phyloP scores from a whole-genome alignment of 805 yeast species.

The Suhomyces sp. region DNA sequence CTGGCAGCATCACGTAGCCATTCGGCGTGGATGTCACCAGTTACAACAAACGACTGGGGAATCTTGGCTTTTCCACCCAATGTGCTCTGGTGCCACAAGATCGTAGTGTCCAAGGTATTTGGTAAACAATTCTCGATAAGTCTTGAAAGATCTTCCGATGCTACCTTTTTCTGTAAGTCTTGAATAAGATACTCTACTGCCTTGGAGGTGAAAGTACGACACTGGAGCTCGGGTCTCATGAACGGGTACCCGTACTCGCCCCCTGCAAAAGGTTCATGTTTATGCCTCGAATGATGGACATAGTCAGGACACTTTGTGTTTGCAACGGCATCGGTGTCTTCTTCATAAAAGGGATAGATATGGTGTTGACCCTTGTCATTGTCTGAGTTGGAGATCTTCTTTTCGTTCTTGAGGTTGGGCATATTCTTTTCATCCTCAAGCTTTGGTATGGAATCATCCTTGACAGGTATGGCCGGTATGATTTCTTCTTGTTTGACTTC shows the following conservation, averaged over 20 bases:
- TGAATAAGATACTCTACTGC: conserved; percentile 61
- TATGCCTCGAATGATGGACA: conserved; percentile 52
- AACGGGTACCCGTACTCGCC: conserved; percentile 62
- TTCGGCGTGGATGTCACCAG: conserved; percentile 93
- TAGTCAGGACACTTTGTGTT: conserved; percentile 78
- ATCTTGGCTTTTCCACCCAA: conserved; percentile 13
- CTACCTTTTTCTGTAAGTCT: conserved; percentile 49
- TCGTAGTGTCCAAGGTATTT: conserved; percentile 84
- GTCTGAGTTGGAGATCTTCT: too few species aligned
- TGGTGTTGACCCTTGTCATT: too few species aligned
- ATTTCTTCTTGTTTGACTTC: too few species aligned
- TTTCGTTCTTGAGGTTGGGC: too few species aligned
- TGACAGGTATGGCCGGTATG: too few species aligned
- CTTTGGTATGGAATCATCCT: too few species aligned
- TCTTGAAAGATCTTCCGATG: conserved; percentile 67
- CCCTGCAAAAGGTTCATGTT: conserved; percentile 56
- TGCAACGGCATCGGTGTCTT: too few species aligned
- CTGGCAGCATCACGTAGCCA: conserved; percentile 89
- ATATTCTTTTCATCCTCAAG: too few species aligned
- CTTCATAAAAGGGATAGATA: too few species aligned
- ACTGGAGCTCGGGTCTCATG: conserved; percentile 70
- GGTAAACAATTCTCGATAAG: conserved; percentile 82
- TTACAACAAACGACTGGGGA: conserved; percentile 73
- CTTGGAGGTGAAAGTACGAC: conserved; percentile 69
- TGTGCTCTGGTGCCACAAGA: conserved; percentile 58